Base-by-base conservation (phyloP, 768 basidiomycete species). In the Punctularia strigosozonata region DNA sequence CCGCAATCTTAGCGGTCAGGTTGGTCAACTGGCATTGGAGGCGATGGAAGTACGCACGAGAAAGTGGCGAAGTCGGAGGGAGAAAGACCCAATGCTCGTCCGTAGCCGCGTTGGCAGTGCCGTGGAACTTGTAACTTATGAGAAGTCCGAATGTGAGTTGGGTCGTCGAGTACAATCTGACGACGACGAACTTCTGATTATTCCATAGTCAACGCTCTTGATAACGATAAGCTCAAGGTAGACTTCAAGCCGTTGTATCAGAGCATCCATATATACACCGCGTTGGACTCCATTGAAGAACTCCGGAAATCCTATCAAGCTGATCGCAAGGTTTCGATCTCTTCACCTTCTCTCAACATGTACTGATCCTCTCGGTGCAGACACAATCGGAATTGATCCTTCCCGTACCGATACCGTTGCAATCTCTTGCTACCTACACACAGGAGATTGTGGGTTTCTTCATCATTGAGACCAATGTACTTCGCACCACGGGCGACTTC, bases 401-500 rank as follows among this genome's bases (percentile, higher is more conserved):
- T 21, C 90, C 86, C 1, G 65, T 65, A 20, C 80, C 80, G 0
- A 64, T 88, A 17, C 73, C 77, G 22, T 50, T 89, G 24, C 54
- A 68, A 2, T 71, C 80, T 3, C 71, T 98, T 4, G 68, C 80
- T 1, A 55, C 72, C n/a, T 65, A 98, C 17, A 82, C 87, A 19
- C 84, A 94, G 55, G 89, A 97, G 59, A 86, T 98, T 45, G 83
- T 90, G 25, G 95, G 95, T 0, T 99, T 95, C 60, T 99, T 98
- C 62, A 90, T 99, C 42, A 80, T 98, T 46, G 95, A 99, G 60
- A 80, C 76, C 1, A 81, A 94, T 52, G 91, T 99, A 1, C 71
- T 97, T 5, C 77, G 81, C 47, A 88, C 88, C 0, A 88, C 91
- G 7, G 79, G 80, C 14, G 75, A 71, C 24, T 99, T 99, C 62